A percentile compares a stretch with the other conserved stretches of the same genome.
phyloP scores from a whole-genome alignment of 192 early-diverging fungal species.

The Coemansia sp. region DNA sequence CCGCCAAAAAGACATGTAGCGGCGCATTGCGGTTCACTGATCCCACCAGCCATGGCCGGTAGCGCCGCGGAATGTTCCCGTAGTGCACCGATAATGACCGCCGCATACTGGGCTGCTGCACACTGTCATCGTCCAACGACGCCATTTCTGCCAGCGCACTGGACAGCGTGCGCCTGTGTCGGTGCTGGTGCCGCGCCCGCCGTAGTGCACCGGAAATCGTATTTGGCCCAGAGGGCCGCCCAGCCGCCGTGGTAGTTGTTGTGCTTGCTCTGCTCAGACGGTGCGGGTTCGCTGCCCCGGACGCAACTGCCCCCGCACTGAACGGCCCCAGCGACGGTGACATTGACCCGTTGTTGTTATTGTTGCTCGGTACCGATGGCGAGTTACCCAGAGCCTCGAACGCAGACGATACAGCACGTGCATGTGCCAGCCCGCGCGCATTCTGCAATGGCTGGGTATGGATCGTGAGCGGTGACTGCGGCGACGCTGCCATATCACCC shows the following conservation, averaged over 20 bases:
- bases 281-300: background rate
- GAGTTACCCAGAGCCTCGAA: constrained; percentile 31
- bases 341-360: background rate
- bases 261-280: constrained; percentile 7
- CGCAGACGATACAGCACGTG: constrained; percentile 39
- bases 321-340: constrained; percentile 24
- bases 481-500: background rate
- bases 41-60: constrained; percentile 39
- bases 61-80: constrained; percentile 11
- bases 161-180: constrained; percentile 8
- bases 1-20: constrained; percentile 43
- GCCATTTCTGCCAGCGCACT: constrained; percentile 7
- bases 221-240: background rate
- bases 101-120: constrained; percentile 8
- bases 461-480: constrained; percentile 13
- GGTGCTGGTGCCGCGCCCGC: constrained; percentile 10
- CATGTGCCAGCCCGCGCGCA: constrained; percentile 29
- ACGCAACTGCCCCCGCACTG: too few species aligned
- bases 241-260: background rate
- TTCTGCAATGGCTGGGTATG: background rate
- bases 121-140: background rate
- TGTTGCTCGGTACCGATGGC: background rate
- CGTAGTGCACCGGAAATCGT: constrained; percentile 12
- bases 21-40: constrained; percentile 37
- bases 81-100: constrained; percentile 25